A percentile compares a stretch with the other conserved stretches of the same genome.
Conservation (phyloP, 169 alveolate genomes). For the Plasmodium sp. region DNA sequence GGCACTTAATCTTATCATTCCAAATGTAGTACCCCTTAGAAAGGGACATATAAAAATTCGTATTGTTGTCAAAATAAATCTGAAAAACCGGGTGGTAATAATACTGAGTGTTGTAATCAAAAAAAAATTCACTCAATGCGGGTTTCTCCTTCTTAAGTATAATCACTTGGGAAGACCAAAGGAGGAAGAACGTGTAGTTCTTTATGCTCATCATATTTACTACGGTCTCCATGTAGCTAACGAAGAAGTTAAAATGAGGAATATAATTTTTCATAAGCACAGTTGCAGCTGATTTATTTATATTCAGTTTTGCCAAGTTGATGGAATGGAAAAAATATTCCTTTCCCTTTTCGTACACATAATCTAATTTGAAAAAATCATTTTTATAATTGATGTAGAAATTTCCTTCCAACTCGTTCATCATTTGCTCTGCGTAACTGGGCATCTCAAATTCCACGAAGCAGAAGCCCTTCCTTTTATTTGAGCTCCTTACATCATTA, state of each 20-base stretch:
- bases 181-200: constrained; percentile 23
- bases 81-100: constrained; percentile 68
- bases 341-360: constrained; percentile 54
- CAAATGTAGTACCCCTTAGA: constrained; percentile 79
- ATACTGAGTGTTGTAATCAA: constrained; percentile 55
- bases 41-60: constrained; percentile 81
- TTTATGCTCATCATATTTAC: neutral
- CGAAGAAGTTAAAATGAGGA: constrained; percentile 67
- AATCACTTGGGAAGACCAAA: constrained; percentile 63
- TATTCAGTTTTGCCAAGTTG: constrained; percentile 36
- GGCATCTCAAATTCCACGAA: constrained; percentile 34
- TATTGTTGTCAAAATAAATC: constrained; percentile 82
- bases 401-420: constrained; percentile 62
- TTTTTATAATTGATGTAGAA: constrained; percentile 45
- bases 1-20: constrained; percentile 73
- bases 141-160: constrained; percentile 61
- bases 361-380: constrained; percentile 58
- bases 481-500: constrained; percentile 54
- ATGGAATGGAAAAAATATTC: constrained; percentile 42
- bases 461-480: constrained; percentile 54
- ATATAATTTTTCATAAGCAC: constrained; percentile 8
- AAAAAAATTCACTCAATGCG: constrained; percentile 35
- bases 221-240: constrained; percentile 40
- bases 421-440: constrained; percentile 21
- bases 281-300: constrained; percentile 22